Base-by-base conservation (phyloP, 805 yeast species). In the Pichia rugopelliculosa region DNA sequence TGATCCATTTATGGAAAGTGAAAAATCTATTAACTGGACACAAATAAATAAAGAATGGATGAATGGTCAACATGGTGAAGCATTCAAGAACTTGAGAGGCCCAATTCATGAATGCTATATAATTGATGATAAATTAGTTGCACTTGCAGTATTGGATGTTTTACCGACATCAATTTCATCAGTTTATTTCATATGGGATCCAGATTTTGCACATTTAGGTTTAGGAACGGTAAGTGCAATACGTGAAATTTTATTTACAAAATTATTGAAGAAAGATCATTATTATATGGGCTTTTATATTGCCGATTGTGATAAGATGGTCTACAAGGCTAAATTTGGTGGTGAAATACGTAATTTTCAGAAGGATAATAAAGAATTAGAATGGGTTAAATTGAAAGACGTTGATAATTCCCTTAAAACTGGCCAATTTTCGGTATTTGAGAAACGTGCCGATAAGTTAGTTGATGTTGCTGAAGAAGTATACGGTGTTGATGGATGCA, bases 181-280 rank as follows among this genome's bases (percentile, higher is more conserved):
- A 0, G 90, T 90, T 1, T 89, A 90, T 61, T 85, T 90, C 60
- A 79, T 89, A 12, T 87, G 93, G 86, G 90, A 88, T 59, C 93
- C 95, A 0, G 90, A 80, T 46, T 83, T 72, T 59, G 80, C 82
- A 5, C 72, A 77, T 44, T 66, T 81, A 54, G 82, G 87, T 0
- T 62, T 89, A 26, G 97, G 97, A 0, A 87, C 87, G 23, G 60
- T 89, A 2, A 80, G 89, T 51, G 91, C 87, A 0, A 57, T 88
- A 24, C 65, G 85, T 36, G 97, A 89, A 58, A 66, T 87, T 36
- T 70, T 76, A 1, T 59, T 86, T 61, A 68, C 80, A 5, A 54
- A 71, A 24, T 61, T 74, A 38, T 65, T 79, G 36, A 67, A 70
- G 41, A 70, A 69, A 41, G 71, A 75, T 3, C 79, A 76, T 64